phyloP scores from a whole-genome alignment of 2,329 filamentous ascomycete species.

The Ambrosiella xylebori region DNA sequence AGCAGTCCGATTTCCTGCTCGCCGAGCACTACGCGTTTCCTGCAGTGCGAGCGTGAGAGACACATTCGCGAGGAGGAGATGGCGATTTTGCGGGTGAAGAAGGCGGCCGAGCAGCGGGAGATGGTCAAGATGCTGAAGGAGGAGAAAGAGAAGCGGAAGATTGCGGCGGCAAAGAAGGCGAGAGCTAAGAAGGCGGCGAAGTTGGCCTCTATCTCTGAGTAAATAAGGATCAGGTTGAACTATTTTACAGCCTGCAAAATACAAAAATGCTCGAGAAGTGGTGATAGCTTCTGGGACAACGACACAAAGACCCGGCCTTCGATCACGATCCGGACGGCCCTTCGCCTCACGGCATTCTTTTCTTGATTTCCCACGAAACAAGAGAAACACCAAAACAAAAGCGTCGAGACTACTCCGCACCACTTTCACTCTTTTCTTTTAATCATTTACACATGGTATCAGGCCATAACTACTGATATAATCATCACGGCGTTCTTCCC shows the following conservation, averaged over 20 bases:
- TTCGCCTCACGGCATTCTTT: not conserved
- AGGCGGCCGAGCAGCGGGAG: conserved; percentile 36
- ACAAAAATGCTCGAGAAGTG: not conserved
- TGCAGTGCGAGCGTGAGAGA: conserved; percentile 10
- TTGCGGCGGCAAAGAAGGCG: conserved; percentile 24
- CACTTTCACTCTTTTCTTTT: not conserved
- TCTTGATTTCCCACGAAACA: not conserved
- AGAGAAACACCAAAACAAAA: not conserved
- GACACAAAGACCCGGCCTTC: not conserved
- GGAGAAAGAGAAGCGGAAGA: conserved; percentile 38
- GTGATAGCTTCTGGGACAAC: not conserved
- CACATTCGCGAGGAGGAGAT: conserved; percentile 18
- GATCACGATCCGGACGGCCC: not conserved
- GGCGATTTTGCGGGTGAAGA: conserved; percentile 22
- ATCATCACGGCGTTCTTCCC: no score
- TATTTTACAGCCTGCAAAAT: not conserved
- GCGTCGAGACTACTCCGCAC: not conserved
- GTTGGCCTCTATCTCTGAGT: conserved; percentile 39
- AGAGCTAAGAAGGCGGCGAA: conserved; percentile 33
- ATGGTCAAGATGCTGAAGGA: conserved; percentile 30
- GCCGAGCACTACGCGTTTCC: conserved; percentile 6
- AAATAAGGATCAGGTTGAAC: conserved; percentile 1
- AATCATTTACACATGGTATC: not conserved
- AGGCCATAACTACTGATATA: no score
- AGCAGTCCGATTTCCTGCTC: not conserved